phyloP scores from a whole-genome alignment of 257 asterid species.

The Solanum dulcamara region DNA sequence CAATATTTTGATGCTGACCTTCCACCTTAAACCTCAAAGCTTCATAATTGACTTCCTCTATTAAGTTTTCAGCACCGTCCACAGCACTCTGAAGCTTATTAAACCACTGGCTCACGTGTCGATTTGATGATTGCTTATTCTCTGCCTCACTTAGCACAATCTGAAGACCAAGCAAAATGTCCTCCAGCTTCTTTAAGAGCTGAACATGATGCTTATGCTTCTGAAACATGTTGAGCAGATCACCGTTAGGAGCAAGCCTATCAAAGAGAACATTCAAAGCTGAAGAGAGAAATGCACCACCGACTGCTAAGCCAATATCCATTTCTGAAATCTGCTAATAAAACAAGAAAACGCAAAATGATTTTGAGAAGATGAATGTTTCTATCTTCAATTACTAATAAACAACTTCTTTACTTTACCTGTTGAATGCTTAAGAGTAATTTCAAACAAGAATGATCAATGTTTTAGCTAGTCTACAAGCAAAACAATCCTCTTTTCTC shows the following conservation, averaged over 20 bases:
- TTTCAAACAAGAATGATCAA: background rate
- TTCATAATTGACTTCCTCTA: background rate
- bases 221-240: background rate
- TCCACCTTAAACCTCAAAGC: background rate
- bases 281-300: background rate
- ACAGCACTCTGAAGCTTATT: background rate
- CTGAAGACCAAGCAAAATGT: background rate
- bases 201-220: background rate
- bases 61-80: background rate
- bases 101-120: slow-evolving; percentile 3
- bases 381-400: background rate
- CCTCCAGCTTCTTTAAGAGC: background rate
- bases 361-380: background rate
- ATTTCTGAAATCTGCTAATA: background rate
- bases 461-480: too few species aligned
- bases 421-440: background rate
- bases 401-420: background rate
- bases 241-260: background rate
- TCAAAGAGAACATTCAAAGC: background rate
- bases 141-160: slow-evolving; percentile 13
- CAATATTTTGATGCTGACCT: background rate
- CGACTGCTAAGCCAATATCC: background rate
- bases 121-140: background rate
- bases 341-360: background rate
- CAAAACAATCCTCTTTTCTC: too few species aligned